A percentile compares a stretch with the other conserved stretches of the same genome.
Evolutionary conservation across 2,329 filamentous ascomycete species (phyloP).

Genomic region (Calonectria honghensis): DNA sequence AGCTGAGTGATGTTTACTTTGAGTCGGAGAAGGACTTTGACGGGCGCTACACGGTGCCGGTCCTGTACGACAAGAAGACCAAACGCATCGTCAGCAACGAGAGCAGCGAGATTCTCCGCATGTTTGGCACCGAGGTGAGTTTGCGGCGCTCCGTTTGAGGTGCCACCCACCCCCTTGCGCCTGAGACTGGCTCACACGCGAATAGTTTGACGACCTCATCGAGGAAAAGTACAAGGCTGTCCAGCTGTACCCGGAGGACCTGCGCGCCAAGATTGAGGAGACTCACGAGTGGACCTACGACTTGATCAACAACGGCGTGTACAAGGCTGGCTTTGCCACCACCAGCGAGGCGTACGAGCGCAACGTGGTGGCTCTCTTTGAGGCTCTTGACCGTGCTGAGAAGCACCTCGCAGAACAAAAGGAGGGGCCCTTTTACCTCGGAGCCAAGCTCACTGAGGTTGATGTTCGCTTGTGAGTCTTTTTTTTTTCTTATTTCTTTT

Average conservation of each 20-base stretch:
- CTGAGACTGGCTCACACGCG: constrained; percentile 16
- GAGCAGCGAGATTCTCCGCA: constrained; percentile 93
- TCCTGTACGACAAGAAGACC: constrained; percentile 86
- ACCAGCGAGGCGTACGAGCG: constrained; percentile 88
- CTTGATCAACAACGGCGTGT: constrained; percentile 82
- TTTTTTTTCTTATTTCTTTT: not conserved
- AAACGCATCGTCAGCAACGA: constrained; percentile 92
- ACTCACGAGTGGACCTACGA: constrained; percentile 89
- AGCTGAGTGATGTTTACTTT: constrained; percentile 89
- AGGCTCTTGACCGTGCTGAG: constrained; percentile 85
- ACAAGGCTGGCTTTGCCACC: constrained; percentile 88
- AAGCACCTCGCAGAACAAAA: constrained; percentile 73
- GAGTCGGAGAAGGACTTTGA: constrained; percentile 81
- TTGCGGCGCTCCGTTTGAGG: not conserved
- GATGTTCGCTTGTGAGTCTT: constrained; percentile 81
- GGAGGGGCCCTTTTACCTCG: constrained; percentile 83
- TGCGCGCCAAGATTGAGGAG: constrained; percentile 83
- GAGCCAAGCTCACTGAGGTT: constrained; percentile 84
- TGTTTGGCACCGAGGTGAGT: constrained; percentile 84
- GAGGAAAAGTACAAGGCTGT: constrained; percentile 75
- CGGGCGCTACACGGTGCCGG: constrained; percentile 91
- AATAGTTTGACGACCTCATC: constrained; percentile 82
- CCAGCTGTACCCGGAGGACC: constrained; percentile 79
- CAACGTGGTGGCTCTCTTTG: constrained; percentile 82
- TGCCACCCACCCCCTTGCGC: not conserved